Evolutionary conservation across 2,329 filamentous ascomycete genomes (phyloP), one percentile per base, ranked within the genome.

Genomic region (Fusarium sterilihyphosum): DNA sequence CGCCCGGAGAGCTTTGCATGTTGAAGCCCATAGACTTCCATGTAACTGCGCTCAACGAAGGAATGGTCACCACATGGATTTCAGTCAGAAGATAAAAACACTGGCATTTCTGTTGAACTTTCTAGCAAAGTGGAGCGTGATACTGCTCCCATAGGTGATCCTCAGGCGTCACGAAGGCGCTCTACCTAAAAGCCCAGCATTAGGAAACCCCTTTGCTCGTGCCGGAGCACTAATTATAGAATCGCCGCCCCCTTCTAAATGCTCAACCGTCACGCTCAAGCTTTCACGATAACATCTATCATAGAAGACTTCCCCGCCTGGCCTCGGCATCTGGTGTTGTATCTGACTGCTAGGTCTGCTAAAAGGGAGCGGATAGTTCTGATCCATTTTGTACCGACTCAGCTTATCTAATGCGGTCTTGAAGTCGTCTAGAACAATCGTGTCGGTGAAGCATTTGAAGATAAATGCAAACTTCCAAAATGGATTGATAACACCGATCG

Each of bases 351-450:
- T 26, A 3, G 62, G 63, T n/a, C 53, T 74, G 17, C 72, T 74
- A 2, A 74, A 74, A 3, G 72, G 72, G 0, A 74, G 37, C 1
- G 61, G 72, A 16, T 72, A 57, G 3, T 69, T 74, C 33, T 41
- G 67, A 0, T 64, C 47, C 71, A 72, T 74, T 11, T 72, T 74
- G 11, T 74, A 46, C 13, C 72, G 64, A 22, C 73, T 74, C 2
- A 74, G 44, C 18, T 74, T 74, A 26, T 87, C 86, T 10, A 88
- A 79, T 0, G 85, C 85, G 7, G 90, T 91, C 77, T 92, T 92
- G 86, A 92, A 92, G 75, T 92, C 91, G 76, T 92, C 91, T 17
- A 92, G 86, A 59, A 92, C 87, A 59, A 92, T 89, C 0, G 88
- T 90, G 77, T 92, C 91, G 26, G 90, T 91, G 53, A 92, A 85